phyloP scores from a whole-genome alignment of 164 flowering plant species.

The Magnolia officinalis region DNA sequence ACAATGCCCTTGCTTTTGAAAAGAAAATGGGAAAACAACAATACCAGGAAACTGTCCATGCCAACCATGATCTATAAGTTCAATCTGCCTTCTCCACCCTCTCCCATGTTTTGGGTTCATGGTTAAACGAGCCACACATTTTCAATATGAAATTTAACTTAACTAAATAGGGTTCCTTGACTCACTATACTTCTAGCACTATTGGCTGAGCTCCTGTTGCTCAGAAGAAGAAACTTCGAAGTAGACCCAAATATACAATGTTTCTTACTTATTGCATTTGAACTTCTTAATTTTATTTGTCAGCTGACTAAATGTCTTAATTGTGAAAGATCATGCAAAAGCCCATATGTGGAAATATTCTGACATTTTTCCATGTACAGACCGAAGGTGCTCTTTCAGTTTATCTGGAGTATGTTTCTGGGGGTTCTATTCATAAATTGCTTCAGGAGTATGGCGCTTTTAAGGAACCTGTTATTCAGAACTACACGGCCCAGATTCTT shows the following conservation, averaged over 20 bases:
- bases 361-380: constrained; percentile 26
- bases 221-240: background rate
- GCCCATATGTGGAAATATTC: background rate
- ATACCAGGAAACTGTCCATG: background rate
- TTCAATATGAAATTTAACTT: background rate
- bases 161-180: background rate
- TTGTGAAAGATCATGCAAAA: background rate
- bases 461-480: constrained; percentile 59
- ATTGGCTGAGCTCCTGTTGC: background rate
- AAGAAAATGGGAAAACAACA: background rate
- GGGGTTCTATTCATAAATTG: constrained; percentile 75
- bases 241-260: background rate
- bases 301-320: background rate
- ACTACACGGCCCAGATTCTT: constrained; percentile 64
- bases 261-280: background rate
- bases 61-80: background rate
- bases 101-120: background rate
- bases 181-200: background rate
- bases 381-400: constrained; percentile 54
- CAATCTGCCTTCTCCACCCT: background rate
- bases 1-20: background rate
- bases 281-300: background rate
- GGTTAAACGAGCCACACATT: background rate
- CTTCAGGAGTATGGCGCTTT: constrained; percentile 75
- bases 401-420: constrained; percentile 74